A percentile compares a stretch with the other conserved stretches of the same genome.
Evolutionary conservation across 306 rosid species (phyloP).

Genomic region (Carpinus fangiana): DNA sequence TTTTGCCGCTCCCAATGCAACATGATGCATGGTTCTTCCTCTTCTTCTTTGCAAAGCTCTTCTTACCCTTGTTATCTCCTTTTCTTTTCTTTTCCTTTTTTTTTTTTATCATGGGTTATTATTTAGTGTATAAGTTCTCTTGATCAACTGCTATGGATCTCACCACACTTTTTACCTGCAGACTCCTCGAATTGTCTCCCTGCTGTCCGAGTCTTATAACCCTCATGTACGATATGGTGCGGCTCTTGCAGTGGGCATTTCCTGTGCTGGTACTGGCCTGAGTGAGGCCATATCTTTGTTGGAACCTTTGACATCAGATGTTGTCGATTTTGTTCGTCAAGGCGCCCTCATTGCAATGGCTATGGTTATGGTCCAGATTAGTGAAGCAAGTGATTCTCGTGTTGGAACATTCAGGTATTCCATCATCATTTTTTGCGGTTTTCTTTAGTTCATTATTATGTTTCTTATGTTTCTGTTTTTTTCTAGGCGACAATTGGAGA

Average conservation of each 20-base stretch:
- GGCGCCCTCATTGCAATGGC: conserved; percentile 99
- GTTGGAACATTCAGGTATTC: conserved; percentile 89
- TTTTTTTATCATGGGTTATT: neutral
- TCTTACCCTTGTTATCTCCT: neutral
- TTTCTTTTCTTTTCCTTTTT: neutral
- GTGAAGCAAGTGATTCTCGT: conserved; percentile 96
- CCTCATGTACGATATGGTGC: conserved; percentile 99
- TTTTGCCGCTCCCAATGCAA: neutral
- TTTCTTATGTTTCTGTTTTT: conserved; percentile 14
- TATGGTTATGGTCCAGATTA: conserved; percentile 96
- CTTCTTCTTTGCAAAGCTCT: neutral
- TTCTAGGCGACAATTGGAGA: conserved; percentile 90
- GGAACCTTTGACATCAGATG: conserved; percentile 97
- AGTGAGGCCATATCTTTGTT: conserved; percentile 96
- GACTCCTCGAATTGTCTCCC: conserved; percentile 95
- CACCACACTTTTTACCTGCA: conserved; percentile 38
- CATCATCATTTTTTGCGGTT: conserved; percentile 6
- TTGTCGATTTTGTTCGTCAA: conserved; percentile 97
- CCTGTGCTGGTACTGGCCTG: conserved; percentile 97
- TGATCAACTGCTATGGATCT: neutral
- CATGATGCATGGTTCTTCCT: neutral
- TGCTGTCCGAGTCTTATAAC: conserved; percentile 92
- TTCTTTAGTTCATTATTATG: neutral
- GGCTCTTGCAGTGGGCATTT: conserved; percentile 97
- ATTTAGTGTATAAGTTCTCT: neutral